Percentiles rank a stretch among this genome's conserved stretches.
Conservation (phyloP, 257 asterid genomes). For the Avicennia marina region DNA sequence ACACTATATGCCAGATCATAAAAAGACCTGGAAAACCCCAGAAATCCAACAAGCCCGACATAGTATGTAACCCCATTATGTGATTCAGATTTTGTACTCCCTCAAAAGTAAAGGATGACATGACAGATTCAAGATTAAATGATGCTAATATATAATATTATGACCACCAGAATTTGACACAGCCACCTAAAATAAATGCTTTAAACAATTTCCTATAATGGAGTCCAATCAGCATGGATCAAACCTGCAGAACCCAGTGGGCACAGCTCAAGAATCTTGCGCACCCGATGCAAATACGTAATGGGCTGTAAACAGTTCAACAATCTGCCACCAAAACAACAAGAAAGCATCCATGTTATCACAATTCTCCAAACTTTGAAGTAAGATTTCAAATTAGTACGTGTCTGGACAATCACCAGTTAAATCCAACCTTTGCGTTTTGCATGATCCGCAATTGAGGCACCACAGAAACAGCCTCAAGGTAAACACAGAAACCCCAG, state of each 20-base stretch:
- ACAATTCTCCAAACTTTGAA: neutral
- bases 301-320: constrained; percentile 65
- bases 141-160: too few relatives aligned
- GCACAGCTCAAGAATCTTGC: constrained; percentile 73
- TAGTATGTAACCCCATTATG: too few relatives aligned
- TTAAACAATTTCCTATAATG: too few relatives aligned
- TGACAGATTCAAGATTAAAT: too few relatives aligned
- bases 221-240: too few relatives aligned
- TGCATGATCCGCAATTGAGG: constrained; percentile 74
- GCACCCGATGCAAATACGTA: constrained; percentile 60
- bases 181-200: too few relatives aligned
- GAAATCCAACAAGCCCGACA: too few relatives aligned
- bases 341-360: neutral
- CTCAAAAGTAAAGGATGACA: too few relatives aligned
- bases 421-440: constrained; percentile 42
- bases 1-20: too few relatives aligned
- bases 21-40: too few relatives aligned
- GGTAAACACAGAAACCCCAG: constrained; percentile 68
- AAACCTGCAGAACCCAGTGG: constrained; percentile 68
- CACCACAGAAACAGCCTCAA: constrained; percentile 63
- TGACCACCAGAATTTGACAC: too few relatives aligned
- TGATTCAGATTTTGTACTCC: too few relatives aligned
- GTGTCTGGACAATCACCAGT: neutral
- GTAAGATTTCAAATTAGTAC: neutral
- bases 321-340: constrained; percentile 39